Evolutionary conservation across 2,329 filamentous ascomycete genomes (phyloP).

Genomic region (Leptographium procerum): DNA sequence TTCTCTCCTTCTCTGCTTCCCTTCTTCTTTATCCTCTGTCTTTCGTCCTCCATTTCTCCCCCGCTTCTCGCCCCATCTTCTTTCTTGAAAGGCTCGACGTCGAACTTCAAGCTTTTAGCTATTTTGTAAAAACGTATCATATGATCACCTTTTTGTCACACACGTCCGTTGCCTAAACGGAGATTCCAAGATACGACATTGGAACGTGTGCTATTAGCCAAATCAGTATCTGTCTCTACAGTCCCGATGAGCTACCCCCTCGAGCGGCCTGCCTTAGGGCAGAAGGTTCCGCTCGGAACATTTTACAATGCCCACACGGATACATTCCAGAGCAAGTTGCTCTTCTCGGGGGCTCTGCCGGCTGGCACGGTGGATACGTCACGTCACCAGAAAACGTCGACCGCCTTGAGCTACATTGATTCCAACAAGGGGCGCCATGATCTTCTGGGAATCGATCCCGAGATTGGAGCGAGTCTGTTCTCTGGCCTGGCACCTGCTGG

Average conservation of each 20-base stretch:
- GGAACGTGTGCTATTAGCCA: neutral
- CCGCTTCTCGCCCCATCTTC: too few species aligned
- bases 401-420: neutral
- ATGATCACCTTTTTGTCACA: neutral
- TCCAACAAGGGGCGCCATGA: neutral
- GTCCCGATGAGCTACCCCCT: neutral
- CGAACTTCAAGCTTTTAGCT: too few species aligned
- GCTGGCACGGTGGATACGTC: neutral
- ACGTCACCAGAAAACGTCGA: neutral
- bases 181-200: neutral
- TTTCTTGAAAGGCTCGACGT: too few species aligned
- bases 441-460: neutral
- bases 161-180: too few species aligned
- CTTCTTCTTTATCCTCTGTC: neutral
- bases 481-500: neutral
- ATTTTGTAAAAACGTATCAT: too few species aligned
- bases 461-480: neutral
- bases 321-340: conserved; percentile 2
- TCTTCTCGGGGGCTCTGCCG: neutral
- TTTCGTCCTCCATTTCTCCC: too few species aligned
- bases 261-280: conserved; percentile 5
- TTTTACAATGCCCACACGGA: conserved; percentile 8
- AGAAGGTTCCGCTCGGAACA: conserved; percentile 3
- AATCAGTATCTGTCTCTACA: neutral
- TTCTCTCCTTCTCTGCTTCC: neutral